phyloP scores from a whole-genome alignment of 805 yeast genomes.

The Dipodascus albidus region DNA sequence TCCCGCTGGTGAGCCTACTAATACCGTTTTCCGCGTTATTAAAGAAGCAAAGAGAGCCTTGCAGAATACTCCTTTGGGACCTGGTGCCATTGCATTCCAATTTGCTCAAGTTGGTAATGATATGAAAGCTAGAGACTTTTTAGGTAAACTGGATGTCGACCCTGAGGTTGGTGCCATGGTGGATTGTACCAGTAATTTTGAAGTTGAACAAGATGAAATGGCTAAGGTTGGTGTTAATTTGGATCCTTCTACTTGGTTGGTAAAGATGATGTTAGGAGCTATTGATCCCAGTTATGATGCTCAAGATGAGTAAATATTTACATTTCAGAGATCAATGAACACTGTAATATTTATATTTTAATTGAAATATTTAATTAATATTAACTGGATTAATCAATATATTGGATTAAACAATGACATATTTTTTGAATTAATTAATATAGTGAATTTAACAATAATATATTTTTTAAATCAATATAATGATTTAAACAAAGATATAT shows the following conservation, averaged over 20 bases:
- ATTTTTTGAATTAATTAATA: too few relatives aligned
- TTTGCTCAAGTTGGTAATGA: conserved; percentile 25
- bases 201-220: conserved; percentile 24
- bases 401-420: too few relatives aligned
- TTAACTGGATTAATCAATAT: too few relatives aligned
- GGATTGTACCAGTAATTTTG: conserved; percentile 22
- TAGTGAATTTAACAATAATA: too few relatives aligned
- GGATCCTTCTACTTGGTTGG: conserved; percentile 21
- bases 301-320: conserved; percentile 17
- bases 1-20: conserved; percentile 23
- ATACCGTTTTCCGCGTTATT: conserved; percentile 16
- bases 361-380: too few relatives aligned
- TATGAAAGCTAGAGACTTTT: conserved; percentile 20
- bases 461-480: too few relatives aligned
- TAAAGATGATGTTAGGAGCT: conserved; percentile 22
- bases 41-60: conserved; percentile 16
- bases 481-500: too few relatives aligned
- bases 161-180: conserved; percentile 20
- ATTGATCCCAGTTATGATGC: conserved; percentile 21
- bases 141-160: conserved; percentile 19
- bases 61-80: conserved; percentile 16
- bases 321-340: too few relatives aligned
- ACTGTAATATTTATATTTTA: too few relatives aligned
- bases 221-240: conserved; percentile 20
- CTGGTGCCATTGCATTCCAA: conserved; percentile 23